Evolutionary conservation across 441 rosid genomes (phyloP).

Genomic region (Pelargonium myrrhifolium): DNA sequence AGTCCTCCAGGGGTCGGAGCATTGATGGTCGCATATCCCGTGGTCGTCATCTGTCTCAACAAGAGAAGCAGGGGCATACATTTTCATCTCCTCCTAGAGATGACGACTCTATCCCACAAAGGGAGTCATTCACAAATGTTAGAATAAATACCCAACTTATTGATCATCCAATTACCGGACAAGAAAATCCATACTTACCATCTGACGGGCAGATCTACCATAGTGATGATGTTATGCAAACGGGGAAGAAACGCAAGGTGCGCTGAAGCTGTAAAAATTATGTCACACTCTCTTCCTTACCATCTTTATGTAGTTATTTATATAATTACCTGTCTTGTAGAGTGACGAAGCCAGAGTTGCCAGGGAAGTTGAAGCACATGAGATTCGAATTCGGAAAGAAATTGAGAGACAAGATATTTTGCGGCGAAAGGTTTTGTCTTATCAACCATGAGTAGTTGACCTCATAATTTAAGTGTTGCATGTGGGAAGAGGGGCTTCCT

Average conservation of each 20-base stretch:
- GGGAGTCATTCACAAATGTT: constrained; percentile 34
- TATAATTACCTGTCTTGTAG: constrained; percentile 20
- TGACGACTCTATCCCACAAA: constrained; percentile 38
- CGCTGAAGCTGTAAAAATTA: constrained; percentile 8
- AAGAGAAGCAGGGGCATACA: constrained; percentile 42
- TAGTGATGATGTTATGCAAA: constrained; percentile 45
- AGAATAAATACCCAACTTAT: constrained; percentile 31
- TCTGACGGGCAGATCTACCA: constrained; percentile 44
- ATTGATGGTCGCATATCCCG: constrained; percentile 45
- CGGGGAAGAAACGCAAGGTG: constrained; percentile 77
- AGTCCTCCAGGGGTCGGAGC: constrained; percentile 36
- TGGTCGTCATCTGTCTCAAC: constrained; percentile 57
- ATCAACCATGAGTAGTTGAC: constrained; percentile 3
- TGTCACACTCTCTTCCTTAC: constrained; percentile 8
- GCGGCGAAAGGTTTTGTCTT: constrained; percentile 61
- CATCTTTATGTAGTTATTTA: background rate
- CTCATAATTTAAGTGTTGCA: background rate
- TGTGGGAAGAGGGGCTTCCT: constrained; percentile 12
- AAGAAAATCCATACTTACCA: constrained; percentile 41
- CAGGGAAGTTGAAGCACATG: constrained; percentile 75
- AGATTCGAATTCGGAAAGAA: constrained; percentile 74
- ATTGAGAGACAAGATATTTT: constrained; percentile 79
- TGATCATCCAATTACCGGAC: constrained; percentile 34
- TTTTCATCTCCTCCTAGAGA: constrained; percentile 41
- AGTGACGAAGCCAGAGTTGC: constrained; percentile 78